Evolutionary conservation across 352 stramenopile species (phyloP), one percentile per base, ranked within the genome.

Genomic region (Phytophthora melonis): DNA sequence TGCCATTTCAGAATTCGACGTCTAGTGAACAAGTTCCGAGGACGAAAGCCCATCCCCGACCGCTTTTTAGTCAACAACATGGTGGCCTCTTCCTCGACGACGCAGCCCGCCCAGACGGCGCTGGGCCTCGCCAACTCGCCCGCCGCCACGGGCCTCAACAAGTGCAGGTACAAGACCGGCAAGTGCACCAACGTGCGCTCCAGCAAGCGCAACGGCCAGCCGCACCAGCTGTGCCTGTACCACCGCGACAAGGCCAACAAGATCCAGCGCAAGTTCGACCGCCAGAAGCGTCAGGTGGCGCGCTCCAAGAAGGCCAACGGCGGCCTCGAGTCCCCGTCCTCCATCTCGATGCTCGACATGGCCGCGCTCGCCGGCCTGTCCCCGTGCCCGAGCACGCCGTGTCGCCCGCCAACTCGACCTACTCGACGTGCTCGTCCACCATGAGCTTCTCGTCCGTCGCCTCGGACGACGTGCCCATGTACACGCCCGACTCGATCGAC

Each of bases 161-260:
- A 83, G 61, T 97, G 90, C 79, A 80, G 88, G 54, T 97, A 97
- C 86, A 94, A 95, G 79, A 97, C 90, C 8, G 90, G 90, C 73
- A 97, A 97, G 57, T 97, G 90, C 82, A 87, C 65, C 66, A 94
- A 97, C 75, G 60, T 74, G 62, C 90, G 90, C 60, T 94, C 88
- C 49, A 87, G 79, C 71, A 97, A 97, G 67, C 88, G 88, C 78
- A 95, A 97, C 62, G 90, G 90, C 66, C 84, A 94, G 76, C 87
- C 83, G 59, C 90, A 97, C 73, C 89, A 95, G 72, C 77, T 97
- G n/a, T 97, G 90, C 59, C 74, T 93, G 56, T 94, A 93, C 78
- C 90, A 97, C 71, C 88, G 90, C 34, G 87, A 95, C 78, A 97
- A 97, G 80, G 90, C 90, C 74, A 97, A 97, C 81, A 86, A 92